These are phyloP conservation scores for Fusarium piperis DNA, from an alignment of 2,329 filamentous ascomycete species.

Conservation along the genomic window DNA sequence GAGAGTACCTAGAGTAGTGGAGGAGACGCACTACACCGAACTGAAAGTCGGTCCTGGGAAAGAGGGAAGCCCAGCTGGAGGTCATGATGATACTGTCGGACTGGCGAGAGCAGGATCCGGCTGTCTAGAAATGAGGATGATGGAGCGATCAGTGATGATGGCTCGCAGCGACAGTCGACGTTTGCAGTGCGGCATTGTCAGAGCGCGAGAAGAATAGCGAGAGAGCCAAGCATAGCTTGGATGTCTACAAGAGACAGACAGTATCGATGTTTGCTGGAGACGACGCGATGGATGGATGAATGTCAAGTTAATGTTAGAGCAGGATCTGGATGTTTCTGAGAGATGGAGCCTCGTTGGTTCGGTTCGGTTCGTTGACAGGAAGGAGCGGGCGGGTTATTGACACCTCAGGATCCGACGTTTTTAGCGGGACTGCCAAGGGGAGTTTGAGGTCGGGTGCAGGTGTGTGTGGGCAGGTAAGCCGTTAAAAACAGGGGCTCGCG, in stretches of 20 bases:
- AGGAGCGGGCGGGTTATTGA: not conserved
- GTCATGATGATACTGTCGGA: slow-evolving; percentile 15
- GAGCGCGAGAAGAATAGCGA: not conserved
- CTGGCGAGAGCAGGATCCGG: not conserved
- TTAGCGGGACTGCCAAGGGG: not conserved
- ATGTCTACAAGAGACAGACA: not conserved
- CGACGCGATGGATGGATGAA: not conserved
- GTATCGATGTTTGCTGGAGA: not conserved
- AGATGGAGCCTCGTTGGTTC: not conserved
- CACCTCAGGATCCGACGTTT: not conserved
- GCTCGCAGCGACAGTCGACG: slow-evolving; percentile 2
- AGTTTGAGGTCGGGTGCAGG: not conserved
- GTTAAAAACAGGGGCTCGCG: not conserved
- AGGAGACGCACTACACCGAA: slow-evolving; percentile 24
- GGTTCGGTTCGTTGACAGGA: not conserved
- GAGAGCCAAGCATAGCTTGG: slow-evolving; percentile 10
- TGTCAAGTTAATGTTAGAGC: slow-evolving; percentile 22
- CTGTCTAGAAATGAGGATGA: not conserved
- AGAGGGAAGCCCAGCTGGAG: slow-evolving; percentile 16
- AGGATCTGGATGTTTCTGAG: slow-evolving; percentile 11
- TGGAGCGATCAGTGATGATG: not conserved
- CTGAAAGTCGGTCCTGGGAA: slow-evolving; percentile 21
- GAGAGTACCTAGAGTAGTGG: not conserved
- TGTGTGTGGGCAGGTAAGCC: not conserved
- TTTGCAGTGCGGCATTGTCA: slow-evolving; percentile 26